Percentiles rank a stretch among this genome's conserved stretches.
These are phyloP conservation scores for Fusarium euwallaceae DNA, from an alignment of 2,329 filamentous ascomycete species.

Conservation along the genomic window DNA sequence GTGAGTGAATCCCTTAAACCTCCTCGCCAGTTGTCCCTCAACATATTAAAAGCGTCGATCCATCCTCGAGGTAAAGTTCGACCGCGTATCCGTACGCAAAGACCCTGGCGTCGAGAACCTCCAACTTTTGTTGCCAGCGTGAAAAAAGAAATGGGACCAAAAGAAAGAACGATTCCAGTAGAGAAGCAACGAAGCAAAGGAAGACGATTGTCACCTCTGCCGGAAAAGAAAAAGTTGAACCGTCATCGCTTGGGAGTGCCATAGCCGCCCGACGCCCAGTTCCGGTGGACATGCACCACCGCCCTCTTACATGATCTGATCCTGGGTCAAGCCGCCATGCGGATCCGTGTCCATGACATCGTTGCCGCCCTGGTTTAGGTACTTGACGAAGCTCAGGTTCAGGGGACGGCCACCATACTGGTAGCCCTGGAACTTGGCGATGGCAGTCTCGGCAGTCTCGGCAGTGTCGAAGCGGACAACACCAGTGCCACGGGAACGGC, in stretches of 20 bases:
- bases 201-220: slow-evolving; percentile 8
- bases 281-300: slow-evolving; percentile 26
- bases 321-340: slow-evolving; percentile 85
- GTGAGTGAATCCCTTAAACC: slow-evolving; percentile 34
- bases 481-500: slow-evolving; percentile 92
- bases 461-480: slow-evolving; percentile 92
- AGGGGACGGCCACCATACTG: slow-evolving; percentile 96
- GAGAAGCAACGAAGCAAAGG: slow-evolving; percentile 31
- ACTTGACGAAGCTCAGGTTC: slow-evolving; percentile 93
- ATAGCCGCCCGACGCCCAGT: slow-evolving; percentile 13
- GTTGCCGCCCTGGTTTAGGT: slow-evolving; percentile 76
- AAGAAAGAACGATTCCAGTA: slow-evolving; percentile 40
- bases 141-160: slow-evolving; percentile 34
- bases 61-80: slow-evolving; percentile 37
- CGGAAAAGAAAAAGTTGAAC: slow-evolving; percentile 24
- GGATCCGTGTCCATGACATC: slow-evolving; percentile 89
- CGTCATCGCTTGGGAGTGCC: slow-evolving; percentile 17
- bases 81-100: slow-evolving; percentile 37
- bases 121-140: slow-evolving; percentile 45
- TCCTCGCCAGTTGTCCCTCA: slow-evolving; percentile 34
- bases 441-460: slow-evolving; percentile 91
- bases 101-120: slow-evolving; percentile 39
- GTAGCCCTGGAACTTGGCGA: slow-evolving; percentile 97
- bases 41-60: slow-evolving; percentile 42
- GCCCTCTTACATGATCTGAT: slow-evolving; percentile 88